Evolutionary conservation across 139 green algal species (phyloP).

Genomic region (Auxenochlorella pyrenoidosa): DNA sequence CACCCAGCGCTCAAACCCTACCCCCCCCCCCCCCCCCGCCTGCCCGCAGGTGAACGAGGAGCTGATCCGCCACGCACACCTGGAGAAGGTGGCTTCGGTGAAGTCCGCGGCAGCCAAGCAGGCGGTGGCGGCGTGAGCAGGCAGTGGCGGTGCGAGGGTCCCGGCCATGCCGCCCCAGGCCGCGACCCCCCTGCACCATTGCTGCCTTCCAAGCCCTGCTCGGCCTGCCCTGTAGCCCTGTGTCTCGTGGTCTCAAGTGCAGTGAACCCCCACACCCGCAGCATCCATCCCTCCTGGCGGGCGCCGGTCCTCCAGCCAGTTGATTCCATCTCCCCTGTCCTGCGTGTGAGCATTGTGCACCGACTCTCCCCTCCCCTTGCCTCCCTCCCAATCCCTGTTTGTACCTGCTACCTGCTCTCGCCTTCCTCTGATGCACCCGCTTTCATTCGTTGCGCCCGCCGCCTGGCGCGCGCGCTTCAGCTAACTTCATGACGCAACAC

Average conservation of each 20-base stretch:
- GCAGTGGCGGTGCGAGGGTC: not conserved
- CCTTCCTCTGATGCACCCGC: not conserved
- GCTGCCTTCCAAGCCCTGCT: no score
- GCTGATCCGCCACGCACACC: conserved; percentile 48
- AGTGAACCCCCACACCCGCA: not conserved
- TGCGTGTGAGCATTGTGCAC: not conserved
- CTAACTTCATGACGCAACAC: not conserved
- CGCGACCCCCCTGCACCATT: no score
- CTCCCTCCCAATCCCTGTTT: not conserved
- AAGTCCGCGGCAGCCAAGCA: conserved; percentile 50
- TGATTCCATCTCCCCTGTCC: no score
- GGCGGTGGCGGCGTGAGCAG: conserved; percentile 45
- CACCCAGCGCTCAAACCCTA: not conserved
- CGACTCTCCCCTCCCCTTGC: not conserved
- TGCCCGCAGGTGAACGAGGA: conserved; percentile 37
- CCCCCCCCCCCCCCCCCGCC: not conserved
- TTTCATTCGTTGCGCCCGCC: not conserved
- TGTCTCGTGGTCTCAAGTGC: not conserved
- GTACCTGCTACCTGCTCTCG: not conserved
- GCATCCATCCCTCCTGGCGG: not conserved
- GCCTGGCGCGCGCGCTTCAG: not conserved
- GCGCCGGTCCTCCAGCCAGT: no score
- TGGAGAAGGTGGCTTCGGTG: conserved; percentile 13
- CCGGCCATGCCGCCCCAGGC: not conserved
- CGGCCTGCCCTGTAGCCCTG: not conserved